A percentile compares a stretch with the other conserved stretches of the same genome.
Conservation (phyloP, 1,284 basidiomycete genomes). For the Apiotrichum siamense region DNA sequence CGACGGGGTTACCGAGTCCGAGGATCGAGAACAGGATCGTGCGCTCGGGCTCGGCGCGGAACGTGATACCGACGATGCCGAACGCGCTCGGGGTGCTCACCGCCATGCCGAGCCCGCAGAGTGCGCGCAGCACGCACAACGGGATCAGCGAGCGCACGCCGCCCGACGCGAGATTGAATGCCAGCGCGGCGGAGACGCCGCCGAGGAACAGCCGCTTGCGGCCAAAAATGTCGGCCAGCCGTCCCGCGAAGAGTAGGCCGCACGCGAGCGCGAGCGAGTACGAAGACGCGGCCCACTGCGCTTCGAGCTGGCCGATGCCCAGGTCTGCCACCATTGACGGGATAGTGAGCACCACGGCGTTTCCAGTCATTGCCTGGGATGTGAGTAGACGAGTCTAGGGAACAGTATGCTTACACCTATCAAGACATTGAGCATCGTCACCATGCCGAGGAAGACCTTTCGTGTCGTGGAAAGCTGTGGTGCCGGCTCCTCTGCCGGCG, state of each 20-base stretch:
- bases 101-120: slow-evolving; percentile 19
- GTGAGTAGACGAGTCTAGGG: neutral
- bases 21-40: slow-evolving; percentile 35
- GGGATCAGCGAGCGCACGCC: slow-evolving; percentile 14
- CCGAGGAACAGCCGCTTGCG: slow-evolving; percentile 38
- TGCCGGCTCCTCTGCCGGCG: neutral
- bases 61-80: slow-evolving; percentile 36
- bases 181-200: slow-evolving; percentile 21
- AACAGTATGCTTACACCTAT: slow-evolving; percentile 16
- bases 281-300: slow-evolving; percentile 46
- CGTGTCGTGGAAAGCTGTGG: slow-evolving; percentile 4
- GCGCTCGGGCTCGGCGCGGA: slow-evolving; percentile 27
- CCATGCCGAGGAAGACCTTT: slow-evolving; percentile 17
- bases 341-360: slow-evolving; percentile 28
- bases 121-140: slow-evolving; percentile 23
- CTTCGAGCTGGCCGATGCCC: slow-evolving; percentile 26
- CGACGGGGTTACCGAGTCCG: slow-evolving; percentile 29
- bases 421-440: slow-evolving; percentile 24
- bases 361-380: slow-evolving; percentile 10
- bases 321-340: slow-evolving; percentile 42
- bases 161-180: slow-evolving; percentile 22
- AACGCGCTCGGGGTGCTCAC: slow-evolving; percentile 30
- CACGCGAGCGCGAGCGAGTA: slow-evolving; percentile 45
- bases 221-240: slow-evolving; percentile 45
- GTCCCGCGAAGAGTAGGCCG: slow-evolving; percentile 44